A percentile compares a stretch with the other conserved stretches of the same genome.
Conservation (phyloP, 352 stramenopile species). For the Thraustotheca clavata region DNA sequence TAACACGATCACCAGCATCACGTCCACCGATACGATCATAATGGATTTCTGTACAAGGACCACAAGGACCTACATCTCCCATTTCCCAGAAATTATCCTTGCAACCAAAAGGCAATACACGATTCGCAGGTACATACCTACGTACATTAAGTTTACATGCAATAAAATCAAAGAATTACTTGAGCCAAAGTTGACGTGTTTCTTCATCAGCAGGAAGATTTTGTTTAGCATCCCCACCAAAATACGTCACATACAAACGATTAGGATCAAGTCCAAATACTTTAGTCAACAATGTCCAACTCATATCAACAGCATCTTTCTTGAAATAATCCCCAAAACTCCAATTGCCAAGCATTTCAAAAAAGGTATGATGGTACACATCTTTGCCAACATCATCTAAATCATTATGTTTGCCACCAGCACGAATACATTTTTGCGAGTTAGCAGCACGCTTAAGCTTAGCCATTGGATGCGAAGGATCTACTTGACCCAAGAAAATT, state of each 20-base stretch:
- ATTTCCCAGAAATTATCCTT: slow-evolving; percentile 99
- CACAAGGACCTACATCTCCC: slow-evolving; percentile 97
- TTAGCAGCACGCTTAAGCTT: slow-evolving; percentile 91
- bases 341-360: slow-evolving; percentile 99
- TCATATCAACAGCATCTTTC: slow-evolving; percentile 94
- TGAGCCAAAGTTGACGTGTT: slow-evolving; percentile 85
- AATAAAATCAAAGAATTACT: slow-evolving; percentile 33
- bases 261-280: slow-evolving; percentile 92
- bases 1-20: slow-evolving; percentile 91
- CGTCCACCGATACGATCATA: slow-evolving; percentile 97
- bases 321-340: slow-evolving; percentile 99
- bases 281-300: slow-evolving; percentile 94
- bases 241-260: slow-evolving; percentile 98
- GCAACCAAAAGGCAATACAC: slow-evolving; percentile 90
- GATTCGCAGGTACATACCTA: slow-evolving; percentile 67
- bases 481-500: slow-evolving; percentile 97
- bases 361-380: slow-evolving; percentile 99
- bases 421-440: slow-evolving; percentile 99
- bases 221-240: slow-evolving; percentile 90
- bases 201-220: slow-evolving; percentile 84
- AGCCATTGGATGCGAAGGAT: slow-evolving; percentile 88
- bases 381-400: slow-evolving; percentile 98
- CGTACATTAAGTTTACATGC: not conserved
- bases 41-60: slow-evolving; percentile 99
- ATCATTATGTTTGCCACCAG: slow-evolving; percentile 99